Percentiles rank a stretch among this genome's conserved stretches.
Conservation (phyloP, 768 basidiomycete species). For the Rhizopogon vulgaris region DNA sequence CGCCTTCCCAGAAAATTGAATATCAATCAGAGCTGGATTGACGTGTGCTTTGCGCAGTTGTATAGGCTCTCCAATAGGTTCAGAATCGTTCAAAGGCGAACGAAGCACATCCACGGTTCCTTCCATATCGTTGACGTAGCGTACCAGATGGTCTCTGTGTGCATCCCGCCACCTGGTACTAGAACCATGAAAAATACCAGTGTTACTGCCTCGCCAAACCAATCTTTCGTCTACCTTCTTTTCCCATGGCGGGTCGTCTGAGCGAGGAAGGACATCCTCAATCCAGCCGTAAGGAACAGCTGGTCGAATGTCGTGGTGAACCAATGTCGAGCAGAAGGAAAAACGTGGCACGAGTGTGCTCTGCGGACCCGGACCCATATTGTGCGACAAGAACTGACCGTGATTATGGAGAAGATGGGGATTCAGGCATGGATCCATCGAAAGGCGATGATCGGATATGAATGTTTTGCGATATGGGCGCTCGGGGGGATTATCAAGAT, state of each 20-base stretch:
- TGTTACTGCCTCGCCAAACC: conserved; percentile 71
- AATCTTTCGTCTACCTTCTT: conserved; percentile 55
- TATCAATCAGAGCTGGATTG: conserved; percentile 54
- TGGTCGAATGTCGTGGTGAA: conserved; percentile 53
- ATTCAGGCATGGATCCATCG: conserved; percentile 34
- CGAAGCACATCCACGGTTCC: conserved; percentile 34
- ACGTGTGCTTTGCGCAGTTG: conserved; percentile 31
- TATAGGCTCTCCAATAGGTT: conserved; percentile 30
- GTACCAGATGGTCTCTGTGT: conserved; percentile 46
- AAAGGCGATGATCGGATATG: conserved; percentile 27
- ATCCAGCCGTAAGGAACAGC: conserved; percentile 44
- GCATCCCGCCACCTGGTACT: conserved; percentile 40
- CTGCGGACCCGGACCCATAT: conserved; percentile 40
- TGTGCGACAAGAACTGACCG: conserved; percentile 46
- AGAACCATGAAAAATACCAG: conserved; percentile 47
- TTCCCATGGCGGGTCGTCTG: conserved; percentile 58
- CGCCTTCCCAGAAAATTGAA: conserved; percentile 42
- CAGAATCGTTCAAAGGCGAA: conserved; percentile 20
- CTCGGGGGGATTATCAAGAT: conserved; percentile 11
- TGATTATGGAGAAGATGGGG: conserved; percentile 34
- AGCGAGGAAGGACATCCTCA: conserved; percentile 32
- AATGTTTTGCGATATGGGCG: conserved; percentile 18
- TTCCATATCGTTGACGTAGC: conserved; percentile 33
- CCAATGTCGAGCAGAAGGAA: conserved; percentile 39
- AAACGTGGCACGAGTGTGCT: conserved; percentile 43